Percentiles rank a stretch among this genome's conserved stretches.
These are phyloP conservation scores for Ballota nigra DNA, from an alignment of 257 asterid genomes.

Conservation along the genomic window DNA sequence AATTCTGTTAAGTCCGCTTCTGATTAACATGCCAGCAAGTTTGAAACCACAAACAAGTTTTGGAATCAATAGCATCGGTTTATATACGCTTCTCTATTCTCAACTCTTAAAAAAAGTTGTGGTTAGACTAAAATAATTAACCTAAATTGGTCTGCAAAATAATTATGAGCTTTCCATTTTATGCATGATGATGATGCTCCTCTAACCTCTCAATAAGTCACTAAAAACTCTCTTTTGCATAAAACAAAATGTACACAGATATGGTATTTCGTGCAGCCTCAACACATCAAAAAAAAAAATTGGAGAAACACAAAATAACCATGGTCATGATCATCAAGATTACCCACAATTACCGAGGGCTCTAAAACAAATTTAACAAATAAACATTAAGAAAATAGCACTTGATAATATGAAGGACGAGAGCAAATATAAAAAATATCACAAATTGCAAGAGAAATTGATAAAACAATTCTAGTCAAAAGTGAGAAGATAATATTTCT, in stretches of 20 bases:
- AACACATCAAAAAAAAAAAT: not conserved
- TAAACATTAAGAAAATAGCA: not conserved
- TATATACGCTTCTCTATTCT: not conserved
- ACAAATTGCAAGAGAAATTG: not conserved
- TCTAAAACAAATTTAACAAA: not conserved
- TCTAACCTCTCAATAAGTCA: too few species aligned
- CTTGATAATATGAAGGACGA: not conserved
- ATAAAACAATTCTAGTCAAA: not conserved
- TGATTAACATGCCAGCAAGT: not conserved
- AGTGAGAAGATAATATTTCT: not conserved
- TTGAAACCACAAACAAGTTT: not conserved
- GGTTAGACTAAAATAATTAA: not conserved
- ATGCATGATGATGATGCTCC: too few species aligned
- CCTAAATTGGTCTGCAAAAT: too few species aligned
- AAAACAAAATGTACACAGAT: too few species aligned
- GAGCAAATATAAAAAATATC: not conserved
- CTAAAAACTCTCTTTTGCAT: too few species aligned
- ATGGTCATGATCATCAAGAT: not conserved
- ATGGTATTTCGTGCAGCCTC: not conserved
- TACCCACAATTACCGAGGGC: not conserved
- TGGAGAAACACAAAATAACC: not conserved
- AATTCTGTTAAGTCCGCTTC: not conserved
- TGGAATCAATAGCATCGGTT: not conserved
- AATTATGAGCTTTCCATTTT: too few species aligned
- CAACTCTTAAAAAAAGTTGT: not conserved